These are phyloP conservation scores for Hsuehochloa calcarea DNA, from an alignment of 176 grass and related monocot genomes.

Conservation along the genomic window DNA sequence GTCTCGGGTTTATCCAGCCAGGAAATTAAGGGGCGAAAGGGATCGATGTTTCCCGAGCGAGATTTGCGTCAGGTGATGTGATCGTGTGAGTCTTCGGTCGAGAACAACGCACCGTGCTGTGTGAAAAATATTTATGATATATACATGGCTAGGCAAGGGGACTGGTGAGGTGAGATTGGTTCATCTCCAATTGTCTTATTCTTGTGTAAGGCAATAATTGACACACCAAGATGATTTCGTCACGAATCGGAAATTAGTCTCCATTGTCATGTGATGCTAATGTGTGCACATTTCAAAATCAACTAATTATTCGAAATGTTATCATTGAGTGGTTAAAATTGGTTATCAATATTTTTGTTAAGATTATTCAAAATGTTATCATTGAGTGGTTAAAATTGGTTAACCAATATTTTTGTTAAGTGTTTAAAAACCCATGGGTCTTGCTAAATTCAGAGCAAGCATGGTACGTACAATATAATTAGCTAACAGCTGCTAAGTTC, in stretches of 20 bases:
- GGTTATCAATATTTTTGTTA: too few relatives aligned
- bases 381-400: too few relatives aligned
- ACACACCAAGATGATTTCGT: neutral
- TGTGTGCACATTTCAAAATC: neutral
- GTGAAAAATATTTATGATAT: neutral
- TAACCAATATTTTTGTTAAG: neutral
- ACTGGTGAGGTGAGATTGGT: neutral
- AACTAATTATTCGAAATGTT: neutral
- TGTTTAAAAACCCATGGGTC: neutral
- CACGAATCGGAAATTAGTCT: neutral
- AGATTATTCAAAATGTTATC: too few relatives aligned
- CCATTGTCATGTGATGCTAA: neutral
- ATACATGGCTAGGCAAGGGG: neutral
- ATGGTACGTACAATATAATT: too few relatives aligned
- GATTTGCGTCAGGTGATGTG: slow-evolving; percentile 28
- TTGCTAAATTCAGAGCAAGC: too few relatives aligned
- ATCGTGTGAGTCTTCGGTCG: slow-evolving; percentile 16
- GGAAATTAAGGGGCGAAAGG: slow-evolving; percentile 22
- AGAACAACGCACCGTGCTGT: neutral
- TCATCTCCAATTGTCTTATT: neutral
- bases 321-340: neutral
- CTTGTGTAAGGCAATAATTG: neutral
- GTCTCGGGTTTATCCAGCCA: slow-evolving; percentile 21
- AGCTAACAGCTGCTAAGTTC: too few relatives aligned
- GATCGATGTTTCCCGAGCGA: neutral